Base-by-base conservation (phyloP, 768 basidiomycete species). In the Pleurotus tuber-regium region DNA sequence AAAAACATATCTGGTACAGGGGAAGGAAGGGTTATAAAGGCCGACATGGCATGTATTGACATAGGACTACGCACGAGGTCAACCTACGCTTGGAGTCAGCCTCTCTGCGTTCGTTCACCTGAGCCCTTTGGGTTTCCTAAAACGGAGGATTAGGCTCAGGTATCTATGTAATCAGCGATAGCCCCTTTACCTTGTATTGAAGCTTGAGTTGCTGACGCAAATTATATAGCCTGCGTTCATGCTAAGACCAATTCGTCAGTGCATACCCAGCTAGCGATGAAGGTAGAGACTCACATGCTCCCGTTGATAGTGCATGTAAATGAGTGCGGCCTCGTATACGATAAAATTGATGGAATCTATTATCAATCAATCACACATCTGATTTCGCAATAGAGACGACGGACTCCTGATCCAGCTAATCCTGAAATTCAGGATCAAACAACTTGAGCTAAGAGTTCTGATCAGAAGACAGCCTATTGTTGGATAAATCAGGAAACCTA, bases 281-380 rank as follows among this genome's bases (percentile, higher is more conserved):
- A 59, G 62, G 60, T 60, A 61, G 41, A 18, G 7, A 54, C 70
- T 56, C 40, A 70, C 70, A 40, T 64, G 69, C 57, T 64, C 63
- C 40, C 61, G 56, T 29, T 54, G 54, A 44, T 61, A 62, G 56
- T 64, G 63, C 23, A 64, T 57, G 61, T 87, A 91, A 16, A 94
- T 79, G 54, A 96, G 69, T 66, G 95, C 72, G 82, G 65, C 39
- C 54, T 92, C 87, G 64, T 88, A 95, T n/a, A 89, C 61, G 47
- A 86, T 66, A 59, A 89, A 87, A 69, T 86, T 83, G 59, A 88
- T 75, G 66, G 84, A 72, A 61, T 77, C 83, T 84, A 50, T 8
- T 14, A 48, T 48, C 10, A 21, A 21, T 46, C 24, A 25, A 14
- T 35, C 31, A 48, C 16, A 12, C 41, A 8, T 33, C 8, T 25